Percentiles rank a stretch among this genome's conserved stretches.
These are phyloP conservation scores for Leccinum variicolor DNA, from an alignment of 768 basidiomycete species.

Conservation along the genomic window DNA sequence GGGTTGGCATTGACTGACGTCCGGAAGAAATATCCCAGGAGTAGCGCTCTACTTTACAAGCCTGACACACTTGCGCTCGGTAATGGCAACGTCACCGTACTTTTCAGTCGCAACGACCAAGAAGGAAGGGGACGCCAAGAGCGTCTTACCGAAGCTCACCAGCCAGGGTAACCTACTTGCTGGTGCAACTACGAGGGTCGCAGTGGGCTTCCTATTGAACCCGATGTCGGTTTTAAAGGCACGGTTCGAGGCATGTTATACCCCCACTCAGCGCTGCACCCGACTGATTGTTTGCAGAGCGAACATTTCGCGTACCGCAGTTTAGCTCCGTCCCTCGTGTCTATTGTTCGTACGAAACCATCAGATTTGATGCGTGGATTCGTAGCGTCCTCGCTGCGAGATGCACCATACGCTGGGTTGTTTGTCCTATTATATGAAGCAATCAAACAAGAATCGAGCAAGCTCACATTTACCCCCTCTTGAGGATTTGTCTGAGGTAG, in stretches of 20 bases:
- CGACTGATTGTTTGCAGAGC: constrained; percentile 46
- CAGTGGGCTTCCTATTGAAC: constrained; percentile 81
- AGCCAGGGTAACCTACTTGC: constrained; percentile 80
- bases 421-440: constrained; percentile 88
- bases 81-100: constrained; percentile 69
- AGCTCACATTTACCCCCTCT: constrained; percentile 16
- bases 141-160: constrained; percentile 68
- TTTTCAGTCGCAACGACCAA: constrained; percentile 44
- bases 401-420: constrained; percentile 91
- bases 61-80: constrained; percentile 74
- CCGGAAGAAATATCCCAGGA: constrained; percentile 81
- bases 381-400: constrained; percentile 83
- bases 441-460: constrained; percentile 72
- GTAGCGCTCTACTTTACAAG: constrained; percentile 90
- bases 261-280: neutral
- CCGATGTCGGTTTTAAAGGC: constrained; percentile 92
- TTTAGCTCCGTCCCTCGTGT: constrained; percentile 53
- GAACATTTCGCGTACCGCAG: constrained; percentile 71
- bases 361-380: constrained; percentile 84
- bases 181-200: constrained; percentile 78
- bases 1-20: constrained; percentile 1
- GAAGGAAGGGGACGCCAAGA: constrained; percentile 31
- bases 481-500: constrained; percentile 6
- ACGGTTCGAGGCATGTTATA: constrained; percentile 73
- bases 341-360: constrained; percentile 67